Evolutionary conservation across 2,329 filamentous ascomycete species (phyloP).

Genomic region (Colletotrichum truncatum): DNA sequence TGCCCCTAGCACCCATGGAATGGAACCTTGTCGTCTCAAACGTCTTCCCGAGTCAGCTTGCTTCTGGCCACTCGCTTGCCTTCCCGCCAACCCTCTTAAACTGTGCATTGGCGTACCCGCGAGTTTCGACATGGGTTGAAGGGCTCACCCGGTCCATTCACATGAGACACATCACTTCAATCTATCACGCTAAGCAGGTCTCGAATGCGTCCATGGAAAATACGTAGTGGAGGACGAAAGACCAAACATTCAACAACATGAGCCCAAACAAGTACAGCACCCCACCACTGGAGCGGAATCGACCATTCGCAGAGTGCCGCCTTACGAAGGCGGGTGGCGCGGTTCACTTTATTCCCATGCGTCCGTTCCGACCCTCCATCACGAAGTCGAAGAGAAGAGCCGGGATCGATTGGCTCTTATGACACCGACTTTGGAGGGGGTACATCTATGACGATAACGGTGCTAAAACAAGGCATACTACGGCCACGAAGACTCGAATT

Average conservation of each 20-base stretch:
- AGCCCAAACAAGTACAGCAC: not conserved
- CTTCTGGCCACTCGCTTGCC: conserved; percentile 25
- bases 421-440: conserved; percentile 17
- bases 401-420: not conserved
- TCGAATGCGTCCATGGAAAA: not conserved
- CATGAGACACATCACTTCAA: not conserved
- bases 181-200: not conserved
- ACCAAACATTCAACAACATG: not conserved
- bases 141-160: conserved; percentile 27
- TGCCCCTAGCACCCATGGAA: conserved; percentile 5
- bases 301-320: not conserved
- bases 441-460: not conserved
- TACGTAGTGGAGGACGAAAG: not conserved
- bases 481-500: not conserved
- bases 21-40: not conserved
- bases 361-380: conserved; percentile 25
- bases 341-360: conserved; percentile 8
- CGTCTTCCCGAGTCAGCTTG: not conserved
- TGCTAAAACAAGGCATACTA: not conserved
- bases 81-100: conserved; percentile 23
- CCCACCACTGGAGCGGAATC: not conserved
- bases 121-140: conserved; percentile 12
- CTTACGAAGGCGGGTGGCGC: conserved; percentile 23
- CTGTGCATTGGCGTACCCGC: conserved; percentile 30
- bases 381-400: not conserved